Evolutionary conservation across 139 green algal species (phyloP), one percentile per base, ranked within the genome.

Genomic region (Zygnema cylindricum): DNA sequence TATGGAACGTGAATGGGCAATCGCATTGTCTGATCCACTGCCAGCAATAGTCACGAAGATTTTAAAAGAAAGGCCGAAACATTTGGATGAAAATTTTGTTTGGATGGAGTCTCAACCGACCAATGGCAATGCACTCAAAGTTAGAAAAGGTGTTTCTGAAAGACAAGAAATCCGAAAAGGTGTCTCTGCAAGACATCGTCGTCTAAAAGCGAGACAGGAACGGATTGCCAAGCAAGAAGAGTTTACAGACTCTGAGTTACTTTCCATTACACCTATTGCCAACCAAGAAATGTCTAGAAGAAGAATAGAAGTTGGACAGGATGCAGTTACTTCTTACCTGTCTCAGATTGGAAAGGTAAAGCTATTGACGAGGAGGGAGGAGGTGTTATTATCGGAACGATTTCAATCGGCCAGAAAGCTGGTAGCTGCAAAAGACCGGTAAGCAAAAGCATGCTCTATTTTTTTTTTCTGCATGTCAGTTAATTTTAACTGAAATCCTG

Each of bases 321-420:
- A 87, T 42, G 76, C 41, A n/a, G 36, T 87, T 25, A 25, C 82
- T 21, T 36, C 54, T 1, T 87, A 81, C 22, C 22, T 87, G 30
- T 81, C 35, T 11, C 57, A 87, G 3, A 87, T 87, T 30, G 84
- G 84, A 36, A 89, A 89, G 25, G 77, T 63, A n/a, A 85, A 86
- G 39, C 84, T 89, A 25, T 42, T 89, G 21, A 89, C 84, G 0
- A 89, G 43, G 39, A 75, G 88, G 25, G 84, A 89, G 76, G 84
- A 89, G 22, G 54, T 89, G 23, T 43, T 55, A 0, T 11, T 89
- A 32, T 88, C 84, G 1, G 71, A 89, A 75, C 39, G 42, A 25
- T 23, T 89, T 36, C 41, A 38, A 33, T 69, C 54, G 22, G 30
- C 54, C 2, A 38, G 76, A 1, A 49, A 87, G 43, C 30, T 87